Base-by-base conservation (phyloP, 768 basidiomycete genomes). In the Tulasnella sp. region DNA sequence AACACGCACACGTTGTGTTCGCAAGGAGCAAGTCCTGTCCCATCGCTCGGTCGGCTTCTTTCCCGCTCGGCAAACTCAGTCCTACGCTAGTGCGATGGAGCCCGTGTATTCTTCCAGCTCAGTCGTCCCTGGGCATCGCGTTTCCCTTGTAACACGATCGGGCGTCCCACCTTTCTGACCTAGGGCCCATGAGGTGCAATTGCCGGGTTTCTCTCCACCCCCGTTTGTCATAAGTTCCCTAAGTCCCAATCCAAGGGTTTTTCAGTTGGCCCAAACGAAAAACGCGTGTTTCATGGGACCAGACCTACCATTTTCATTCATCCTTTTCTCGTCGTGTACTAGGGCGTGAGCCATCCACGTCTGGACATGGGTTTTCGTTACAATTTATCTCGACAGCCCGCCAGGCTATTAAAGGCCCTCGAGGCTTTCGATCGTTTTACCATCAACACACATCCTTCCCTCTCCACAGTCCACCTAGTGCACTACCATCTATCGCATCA, bases 41-140 rank as follows among this genome's bases (percentile, higher is more conserved):
- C 29, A 47, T 29, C 41, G 23, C 17, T 43, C 23, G 55, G 44
- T 47, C 38, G 44, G 34, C 42, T 43, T 56, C 55, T 38, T 43
- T 9, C 29, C n/a, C 5, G 41, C 7, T 49, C 58, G 58, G 58
- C 58, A 59, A 59, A 59, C 58, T 59, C 58, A 59, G 45, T 51
- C 32, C 41, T 15, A 32, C 48, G 42, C 58, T 59, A 59, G 58
- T 38, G 34, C 34, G 34, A 38, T 38, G 34, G 34, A 38, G 34
- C 34, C 34, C 34, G 34, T 38, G 34, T 38, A 15, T 38, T 38
- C 34, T 24, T 56, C 52, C 42, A 41, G 42, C 52, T 32, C 52
- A 53, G 32, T 41, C 52, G 42, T 41, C 52, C 52, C 52, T 53
- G 52, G 32, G 23, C 52, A 53, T 53, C 52, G 29, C 52, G 34